phyloP scores from a whole-genome alignment of 768 basidiomycete genomes.

The Macrolepiota albuminosa region DNA sequence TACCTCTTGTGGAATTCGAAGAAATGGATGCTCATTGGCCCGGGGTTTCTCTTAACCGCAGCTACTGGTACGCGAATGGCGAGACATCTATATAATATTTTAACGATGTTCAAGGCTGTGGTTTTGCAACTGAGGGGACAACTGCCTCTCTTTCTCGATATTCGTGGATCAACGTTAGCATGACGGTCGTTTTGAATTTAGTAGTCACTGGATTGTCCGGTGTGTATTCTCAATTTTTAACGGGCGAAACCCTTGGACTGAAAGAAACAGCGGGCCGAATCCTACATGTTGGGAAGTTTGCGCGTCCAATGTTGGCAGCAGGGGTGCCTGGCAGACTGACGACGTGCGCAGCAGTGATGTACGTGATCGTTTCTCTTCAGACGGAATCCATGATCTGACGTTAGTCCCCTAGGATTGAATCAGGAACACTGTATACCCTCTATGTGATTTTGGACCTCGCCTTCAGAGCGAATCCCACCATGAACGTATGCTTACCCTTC shows the following conservation, averaged over 20 bases:
- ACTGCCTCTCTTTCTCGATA: slow-evolving; percentile 14
- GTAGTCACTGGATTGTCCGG: slow-evolving; percentile 30
- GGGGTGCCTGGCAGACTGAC: slow-evolving; percentile 25
- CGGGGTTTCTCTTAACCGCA: slow-evolving; percentile 8
- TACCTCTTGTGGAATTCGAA: slow-evolving; percentile 15
- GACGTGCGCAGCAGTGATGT: slow-evolving; percentile 32
- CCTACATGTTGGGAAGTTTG: slow-evolving; percentile 25
- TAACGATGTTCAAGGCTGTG: slow-evolving; percentile 12
- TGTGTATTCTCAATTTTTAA: slow-evolving; percentile 9
- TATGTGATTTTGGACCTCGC: slow-evolving; percentile 28
- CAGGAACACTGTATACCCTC: slow-evolving; percentile 31
- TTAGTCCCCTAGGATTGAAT: slow-evolving; percentile 27
- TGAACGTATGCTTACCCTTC: slow-evolving; percentile 16
- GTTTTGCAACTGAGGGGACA: slow-evolving; percentile 13
- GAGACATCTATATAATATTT: neutral
- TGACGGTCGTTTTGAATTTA: slow-evolving; percentile 30
- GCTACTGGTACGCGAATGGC: slow-evolving; percentile 12
- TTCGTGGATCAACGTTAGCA: slow-evolving; percentile 28
- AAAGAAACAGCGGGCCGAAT: slow-evolving; percentile 28
- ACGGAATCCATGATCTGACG: neutral
- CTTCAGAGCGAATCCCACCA: slow-evolving; percentile 19
- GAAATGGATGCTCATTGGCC: slow-evolving; percentile 9
- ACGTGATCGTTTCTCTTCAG: slow-evolving; percentile 4
- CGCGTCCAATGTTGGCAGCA: slow-evolving; percentile 20
- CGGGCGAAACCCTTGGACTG: neutral